Base-by-base conservation (phyloP, 2,329 filamentous ascomycete species). In the Trichoderma sp. region DNA sequence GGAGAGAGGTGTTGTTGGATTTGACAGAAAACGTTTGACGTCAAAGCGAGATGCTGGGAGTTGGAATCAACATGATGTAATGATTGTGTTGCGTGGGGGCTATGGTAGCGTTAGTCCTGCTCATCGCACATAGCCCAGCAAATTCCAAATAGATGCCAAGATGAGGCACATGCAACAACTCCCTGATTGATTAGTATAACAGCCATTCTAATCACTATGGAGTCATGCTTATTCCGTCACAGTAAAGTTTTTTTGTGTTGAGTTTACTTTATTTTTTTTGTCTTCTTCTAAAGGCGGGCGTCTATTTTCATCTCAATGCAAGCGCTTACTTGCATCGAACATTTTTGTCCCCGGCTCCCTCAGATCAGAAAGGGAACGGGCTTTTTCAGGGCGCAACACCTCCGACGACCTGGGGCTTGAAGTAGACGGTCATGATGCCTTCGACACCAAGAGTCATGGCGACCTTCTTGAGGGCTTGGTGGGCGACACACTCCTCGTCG, bases 401-500 rank as follows among this genome's bases (percentile, higher is more conserved):
- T 26, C 76, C 77, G 13, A 78, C 69, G 65, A 79, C 72, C 67
- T 77, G 72, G 1, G 82, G 80, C 75, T 81, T 81, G 68, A 84
- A 83, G 74, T 79, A 84, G 23, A 85, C 80, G 15, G 81, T 84
- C 75, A 84, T 64, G 30, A 83, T 71, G 17, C 81, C 84, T 43
- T 80, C 74, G 9, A 83, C 71, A 7, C 74, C 76, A 30, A 85
- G 73, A 20, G 71, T 75, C 73, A 76, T 76, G 15, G 80, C 81
- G 2, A 75, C 74, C 39, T 75, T 76, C 79, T 84, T 85, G 72
- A 86, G 80, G 28, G 73, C 78, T 71, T 76, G 75, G 74, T 87
- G 85, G 2, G 83, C 83, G n/a, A 76, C 72, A 75, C 84, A 86
- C 68, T 78, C 83, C 11, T 84, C 82, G 78, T 93, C 91, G 79